Evolutionary conservation across 371 early-diverging fungal genomes (phyloP).

Genomic region (Mucor irregularis): DNA sequence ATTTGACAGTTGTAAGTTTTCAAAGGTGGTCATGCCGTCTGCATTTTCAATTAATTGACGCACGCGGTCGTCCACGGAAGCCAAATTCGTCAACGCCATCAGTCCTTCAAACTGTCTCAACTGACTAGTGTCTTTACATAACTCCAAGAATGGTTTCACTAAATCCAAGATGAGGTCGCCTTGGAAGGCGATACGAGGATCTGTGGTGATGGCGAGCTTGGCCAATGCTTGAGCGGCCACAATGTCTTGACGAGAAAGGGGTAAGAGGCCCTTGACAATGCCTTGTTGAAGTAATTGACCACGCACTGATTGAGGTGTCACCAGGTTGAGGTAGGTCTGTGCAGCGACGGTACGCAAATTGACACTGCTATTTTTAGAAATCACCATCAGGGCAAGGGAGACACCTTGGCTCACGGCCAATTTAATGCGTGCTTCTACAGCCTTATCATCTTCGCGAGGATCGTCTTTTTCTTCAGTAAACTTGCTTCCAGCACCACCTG

Average conservation of each 20-base stretch:
- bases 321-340: conserved; percentile 67
- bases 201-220: conserved; percentile 86
- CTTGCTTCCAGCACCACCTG: background rate
- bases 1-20: conserved; percentile 78
- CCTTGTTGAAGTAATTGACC: conserved; percentile 87
- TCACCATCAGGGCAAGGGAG: conserved; percentile 53
- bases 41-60: conserved; percentile 48
- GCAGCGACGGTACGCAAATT: conserved; percentile 65
- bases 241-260: conserved; percentile 34
- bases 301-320: conserved; percentile 69
- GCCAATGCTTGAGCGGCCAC: conserved; percentile 84
- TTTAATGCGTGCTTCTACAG: conserved; percentile 63
- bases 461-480: conserved; percentile 41
- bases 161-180: conserved; percentile 63
- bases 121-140: conserved; percentile 56
- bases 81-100: conserved; percentile 92
- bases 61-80: conserved; percentile 59
- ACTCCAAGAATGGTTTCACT: conserved; percentile 60
- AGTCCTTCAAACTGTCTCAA: conserved; percentile 88
- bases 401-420: conserved; percentile 59
- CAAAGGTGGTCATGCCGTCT: conserved; percentile 71
- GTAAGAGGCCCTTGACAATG: conserved; percentile 64
- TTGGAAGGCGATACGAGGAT: conserved; percentile 85
- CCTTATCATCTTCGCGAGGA: conserved; percentile 56
- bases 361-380: conserved; percentile 59